Evolutionary conservation across 106 monocot genomes (phyloP).

Genomic region (Phalaenopsis aphrodite): DNA sequence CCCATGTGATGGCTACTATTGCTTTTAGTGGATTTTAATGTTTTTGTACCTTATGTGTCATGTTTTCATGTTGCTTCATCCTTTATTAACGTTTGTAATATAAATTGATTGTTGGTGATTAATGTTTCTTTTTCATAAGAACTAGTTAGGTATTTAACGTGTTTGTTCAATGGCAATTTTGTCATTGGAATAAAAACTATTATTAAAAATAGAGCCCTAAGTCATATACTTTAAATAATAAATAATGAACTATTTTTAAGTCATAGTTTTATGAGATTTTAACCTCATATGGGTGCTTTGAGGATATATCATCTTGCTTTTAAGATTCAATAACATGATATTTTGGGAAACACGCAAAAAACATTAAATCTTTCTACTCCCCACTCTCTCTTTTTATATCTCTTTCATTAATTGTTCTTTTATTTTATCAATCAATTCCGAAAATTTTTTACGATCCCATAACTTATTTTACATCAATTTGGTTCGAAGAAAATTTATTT

Average conservation of each 20-base stretch:
- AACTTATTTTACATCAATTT: background rate
- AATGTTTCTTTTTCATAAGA: too few species aligned
- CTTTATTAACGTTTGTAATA: too few species aligned
- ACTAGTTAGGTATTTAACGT: too few species aligned
- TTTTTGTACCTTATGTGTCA: background rate
- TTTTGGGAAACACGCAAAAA: background rate
- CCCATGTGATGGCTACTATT: background rate
- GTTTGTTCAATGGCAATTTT: too few species aligned
- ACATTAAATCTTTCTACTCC: background rate
- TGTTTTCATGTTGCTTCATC: too few species aligned
- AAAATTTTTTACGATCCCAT: background rate
- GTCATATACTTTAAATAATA: too few species aligned
- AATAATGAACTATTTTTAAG: too few species aligned
- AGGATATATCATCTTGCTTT: background rate
- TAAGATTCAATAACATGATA: background rate
- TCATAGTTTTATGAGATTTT: too few species aligned
- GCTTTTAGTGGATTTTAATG: background rate
- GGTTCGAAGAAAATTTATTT: background rate
- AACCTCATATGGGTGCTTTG: background rate
- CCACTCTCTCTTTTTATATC: background rate
- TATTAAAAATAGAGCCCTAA: too few species aligned
- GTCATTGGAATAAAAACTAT: too few species aligned
- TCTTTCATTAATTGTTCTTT: background rate
- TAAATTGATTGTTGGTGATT: too few species aligned
- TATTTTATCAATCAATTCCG: background rate